Percentiles rank a stretch among this genome's conserved stretches.
Conservation (phyloP, 2,329 filamentous ascomycete species). For the Proliferodiscus dingleyae region DNA sequence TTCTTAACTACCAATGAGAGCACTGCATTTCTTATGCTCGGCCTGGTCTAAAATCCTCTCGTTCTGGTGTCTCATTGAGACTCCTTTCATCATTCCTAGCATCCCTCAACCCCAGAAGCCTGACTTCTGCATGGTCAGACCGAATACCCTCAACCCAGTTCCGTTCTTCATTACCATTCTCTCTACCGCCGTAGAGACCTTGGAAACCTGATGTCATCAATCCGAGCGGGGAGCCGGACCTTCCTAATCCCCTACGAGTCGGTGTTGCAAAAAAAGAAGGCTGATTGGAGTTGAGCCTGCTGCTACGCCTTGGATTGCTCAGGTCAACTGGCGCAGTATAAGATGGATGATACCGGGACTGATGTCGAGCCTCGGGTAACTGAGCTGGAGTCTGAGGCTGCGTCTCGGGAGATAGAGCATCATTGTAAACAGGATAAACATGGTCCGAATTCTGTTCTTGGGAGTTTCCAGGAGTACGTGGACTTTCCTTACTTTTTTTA, state of each 20-base stretch:
- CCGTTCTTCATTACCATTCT: conserved; percentile 42
- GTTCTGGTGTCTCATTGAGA: conserved; percentile 21
- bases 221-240: conserved; percentile 35
- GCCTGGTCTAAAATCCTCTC: conserved; percentile 23
- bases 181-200: conserved; percentile 44
- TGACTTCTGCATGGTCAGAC: conserved; percentile 29
- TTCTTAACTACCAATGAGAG: no score
- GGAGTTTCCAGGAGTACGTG: conserved; percentile 1
- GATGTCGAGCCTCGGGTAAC: conserved; percentile 45
- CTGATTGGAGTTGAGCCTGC: background rate
- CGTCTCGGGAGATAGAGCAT: conserved; percentile 37
- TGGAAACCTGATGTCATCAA: conserved; percentile 40
- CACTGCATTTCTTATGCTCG: no score
- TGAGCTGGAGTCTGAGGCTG: conserved; percentile 49
- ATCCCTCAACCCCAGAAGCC: conserved; percentile 21
- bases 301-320: background rate
- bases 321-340: conserved; percentile 39
- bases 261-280: conserved; percentile 3
- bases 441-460: conserved; percentile 24
- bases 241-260: conserved; percentile 17
- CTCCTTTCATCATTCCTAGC: conserved; percentile 16
- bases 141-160: conserved; percentile 30
- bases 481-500: background rate
- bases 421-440: conserved; percentile 42
- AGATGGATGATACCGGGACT: conserved; percentile 38